Base-by-base conservation (phyloP, 768 basidiomycete genomes). In the Lyophyllum decastes region DNA sequence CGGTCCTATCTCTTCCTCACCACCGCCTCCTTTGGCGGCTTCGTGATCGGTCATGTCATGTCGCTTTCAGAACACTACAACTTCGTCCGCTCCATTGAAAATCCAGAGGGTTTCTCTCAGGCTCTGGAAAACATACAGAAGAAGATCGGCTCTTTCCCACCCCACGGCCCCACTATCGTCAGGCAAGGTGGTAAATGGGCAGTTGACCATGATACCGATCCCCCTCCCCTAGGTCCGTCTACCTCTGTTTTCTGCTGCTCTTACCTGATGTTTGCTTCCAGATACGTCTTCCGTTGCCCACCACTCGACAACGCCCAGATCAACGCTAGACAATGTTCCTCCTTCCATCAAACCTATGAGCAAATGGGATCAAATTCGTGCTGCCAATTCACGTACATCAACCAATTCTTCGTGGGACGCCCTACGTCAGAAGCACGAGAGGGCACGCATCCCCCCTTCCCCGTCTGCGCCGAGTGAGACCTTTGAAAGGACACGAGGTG, bases 351-450 rank as follows among this genome's bases (percentile, higher is more conserved):
- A 58, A 64, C 55, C 67, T 49, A 58, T 57, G 35, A 81, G 71
- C 51, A 82, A 76, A 58, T 91, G 89, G 89, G 86, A 88, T 33
- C 80, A 86, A 59, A 85, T 91, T 47, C 84, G 88, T 53, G 73
- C 75, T 44, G 80, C 74, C 30, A 87, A 87, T 58, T 61, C 67
- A 47, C 73, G 72, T 16, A 70, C 74, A 19, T 73, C 70, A 27
- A 57, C 71, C 16, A 76, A 69, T 35, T 89, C 89, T 19, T 76
- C 86, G 3, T 90, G 89, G 89, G 89, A 90, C 63, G 68, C 72
- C 24, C 74, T 91, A 21, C 83, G 89, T 30, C 85, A 88, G 66
- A 76, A 74, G 47, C 78, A 87, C 59, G 80, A 82, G 66, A 77
- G 73, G 59, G 55, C 64, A 9, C 57, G 71, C 55, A 54, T 76